Evolutionary conservation across 345 rosid genomes (phyloP), one percentile per base, ranked within the genome.

Genomic region (Turritis glabra): DNA sequence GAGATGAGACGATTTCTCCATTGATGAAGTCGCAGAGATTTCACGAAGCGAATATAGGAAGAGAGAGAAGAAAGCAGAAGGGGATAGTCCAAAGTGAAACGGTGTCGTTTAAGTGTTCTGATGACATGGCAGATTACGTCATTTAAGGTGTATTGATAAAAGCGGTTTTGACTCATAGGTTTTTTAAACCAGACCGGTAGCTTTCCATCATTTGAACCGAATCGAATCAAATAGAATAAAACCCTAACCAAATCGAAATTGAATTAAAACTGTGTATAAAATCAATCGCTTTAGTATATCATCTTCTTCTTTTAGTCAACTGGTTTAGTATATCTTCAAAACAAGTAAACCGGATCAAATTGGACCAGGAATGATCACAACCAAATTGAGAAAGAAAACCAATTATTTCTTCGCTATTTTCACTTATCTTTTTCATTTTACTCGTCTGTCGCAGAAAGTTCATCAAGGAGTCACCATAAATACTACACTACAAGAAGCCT

Each of bases 1-100:
- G 47, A 40, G 23, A 29, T 64, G 77, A 26, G 48, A 74, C 37
- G 70, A 74, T 32, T 66, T 58, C 80, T 60, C 70, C 74, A 58
- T 74, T 67, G 3, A 2, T 26, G n/a, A 64, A 73, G 14, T 52
- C 76, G 22, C 43, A 25, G 50, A 71, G 58, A 30, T 19, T 63
- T 58, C 9, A 10, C 30, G 13, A 30, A 21, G 30, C 19, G 50
- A n/a, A 17, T 5, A 15, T 14, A 12, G 1, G 19, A 26, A 53
- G 30, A 17, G 9, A 56, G 37, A 54, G 35, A 38, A 15, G 37
- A 53, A 11, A 37, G 64, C 6, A 21, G n/a, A 19, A 17, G 29
- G 5, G 4, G 26, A 61, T 41, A 32, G 63, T 40, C 54, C 10
- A 33, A 25, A 3, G 2, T 1, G 14, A 51, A 63, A 63, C 77